Base-by-base conservation (phyloP, 768 basidiomycete genomes). In the Pleurotus djamor region DNA sequence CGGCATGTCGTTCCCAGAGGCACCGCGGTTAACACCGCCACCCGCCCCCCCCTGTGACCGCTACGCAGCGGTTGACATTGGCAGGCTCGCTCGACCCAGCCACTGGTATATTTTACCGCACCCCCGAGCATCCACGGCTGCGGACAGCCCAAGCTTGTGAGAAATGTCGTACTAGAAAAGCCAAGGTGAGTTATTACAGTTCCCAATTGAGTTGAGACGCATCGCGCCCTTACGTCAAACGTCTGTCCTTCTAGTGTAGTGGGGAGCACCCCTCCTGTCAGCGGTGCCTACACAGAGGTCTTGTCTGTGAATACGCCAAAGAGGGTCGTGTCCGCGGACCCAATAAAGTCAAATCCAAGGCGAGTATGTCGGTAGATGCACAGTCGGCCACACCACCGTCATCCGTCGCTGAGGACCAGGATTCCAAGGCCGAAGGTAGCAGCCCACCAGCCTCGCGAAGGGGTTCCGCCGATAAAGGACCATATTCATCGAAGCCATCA, bases 81-180 rank as follows among this genome's bases (percentile, higher is more conserved):
- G 79, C 83, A 0, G 87, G 87, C 41, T 84, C 85, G 0, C 75
- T 89, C 38, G 85, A 89, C 68, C 83, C 83, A 1, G 63, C 76
- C 2, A 88, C 87, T 0, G 85, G 85, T n/a, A 81, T 87, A 45
- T 88, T 87, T 65, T 86, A 87, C 68, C 80, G 79, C 13, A 80
- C 83, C 0, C 79, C 84, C 0, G 86, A 88, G 63, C 84, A 86
- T 59, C 81, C 86, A 1, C 79, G 88, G 0, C 71, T 88, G 34
- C 81, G 89, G 52, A 91, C 89, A 0, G 83, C 85, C 0, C 88
- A 90, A 65, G 88, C 88, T 3, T 91, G 89, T 71, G 85, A 90
- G 65, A 87, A 87, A 67, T 91, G 89, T 68, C 80, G 89, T 12
- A 77, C 77, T 0, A 73, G 88, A 52, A 92, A 91, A 69, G 88